phyloP scores from a whole-genome alignment of 768 basidiomycete species.

The Mycena haematopus region DNA sequence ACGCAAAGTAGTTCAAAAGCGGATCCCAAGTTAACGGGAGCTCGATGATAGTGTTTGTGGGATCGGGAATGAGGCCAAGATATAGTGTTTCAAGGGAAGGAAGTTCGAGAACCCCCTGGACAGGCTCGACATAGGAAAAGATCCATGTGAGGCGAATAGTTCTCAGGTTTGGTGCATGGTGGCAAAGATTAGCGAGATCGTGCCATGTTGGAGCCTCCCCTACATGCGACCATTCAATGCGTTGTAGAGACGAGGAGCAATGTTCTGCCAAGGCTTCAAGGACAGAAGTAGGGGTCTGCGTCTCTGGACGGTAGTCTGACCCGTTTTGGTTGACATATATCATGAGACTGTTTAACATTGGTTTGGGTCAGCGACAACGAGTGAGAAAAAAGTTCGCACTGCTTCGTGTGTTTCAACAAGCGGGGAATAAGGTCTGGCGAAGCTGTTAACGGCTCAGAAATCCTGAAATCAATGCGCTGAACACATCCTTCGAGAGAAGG shows the following conservation, averaged over 20 bases:
- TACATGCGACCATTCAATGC: slow-evolving; percentile 51
- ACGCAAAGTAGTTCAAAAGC: slow-evolving; percentile 45
- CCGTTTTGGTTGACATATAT: slow-evolving; percentile 51
- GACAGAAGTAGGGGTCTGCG: slow-evolving; percentile 40
- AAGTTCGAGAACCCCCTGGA: slow-evolving; percentile 36
- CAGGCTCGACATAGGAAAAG: slow-evolving; percentile 38
- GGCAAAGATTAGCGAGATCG: slow-evolving; percentile 47
- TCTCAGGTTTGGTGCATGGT: slow-evolving; percentile 39
- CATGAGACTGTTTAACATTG: slow-evolving; percentile 44
- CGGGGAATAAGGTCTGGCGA: slow-evolving; percentile 38
- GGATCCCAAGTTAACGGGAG: slow-evolving; percentile 45
- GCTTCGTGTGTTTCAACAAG: slow-evolving; percentile 43
- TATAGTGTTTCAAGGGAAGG: slow-evolving; percentile 49
- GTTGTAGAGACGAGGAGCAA: slow-evolving; percentile 43
- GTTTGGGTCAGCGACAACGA: background rate
- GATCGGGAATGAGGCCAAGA: slow-evolving; percentile 44
- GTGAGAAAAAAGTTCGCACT: background rate
- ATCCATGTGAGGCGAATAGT: slow-evolving; percentile 51
- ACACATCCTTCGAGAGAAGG: slow-evolving; percentile 40
- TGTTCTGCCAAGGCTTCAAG: slow-evolving; percentile 40
- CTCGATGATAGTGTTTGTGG: slow-evolving; percentile 19
- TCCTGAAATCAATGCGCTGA: slow-evolving; percentile 49
- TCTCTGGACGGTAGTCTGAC: slow-evolving; percentile 23
- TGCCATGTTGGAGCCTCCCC: slow-evolving; percentile 50
- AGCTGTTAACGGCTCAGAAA: slow-evolving; percentile 39